Conservation (phyloP, 2,329 filamentous ascomycete species). For the Xylariomycetidae sp. region DNA sequence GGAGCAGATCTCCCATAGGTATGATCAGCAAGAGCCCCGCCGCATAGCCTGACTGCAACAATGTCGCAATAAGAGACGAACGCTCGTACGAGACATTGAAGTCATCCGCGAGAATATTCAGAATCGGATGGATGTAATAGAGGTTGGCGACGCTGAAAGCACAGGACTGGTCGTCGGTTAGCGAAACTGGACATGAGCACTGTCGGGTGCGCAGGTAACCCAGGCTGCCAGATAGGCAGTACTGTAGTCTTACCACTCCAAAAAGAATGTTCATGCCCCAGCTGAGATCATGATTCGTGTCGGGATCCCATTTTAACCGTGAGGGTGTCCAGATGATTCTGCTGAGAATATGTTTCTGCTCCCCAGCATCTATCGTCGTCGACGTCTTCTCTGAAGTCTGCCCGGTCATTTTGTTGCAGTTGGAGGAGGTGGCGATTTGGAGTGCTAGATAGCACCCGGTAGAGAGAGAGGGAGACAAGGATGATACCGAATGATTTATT, state of each 20-base stretch:
- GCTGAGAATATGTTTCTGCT: no score
- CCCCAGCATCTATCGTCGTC: no score
- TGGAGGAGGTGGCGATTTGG: no score
- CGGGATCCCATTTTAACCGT: constrained; percentile 21
- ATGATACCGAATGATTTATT: no score
- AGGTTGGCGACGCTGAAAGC: constrained; percentile 74
- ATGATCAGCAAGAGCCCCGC: constrained; percentile 69
- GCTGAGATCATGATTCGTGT: constrained; percentile 20
- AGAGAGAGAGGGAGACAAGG: no score
- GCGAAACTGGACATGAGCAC: not conserved
- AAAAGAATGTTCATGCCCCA: constrained; percentile 23
- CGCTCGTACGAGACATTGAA: constrained; percentile 68
- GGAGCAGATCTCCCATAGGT: constrained; percentile 67
- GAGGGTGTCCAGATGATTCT: constrained; percentile 20
- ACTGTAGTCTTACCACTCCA: constrained; percentile 27
- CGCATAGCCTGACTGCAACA: constrained; percentile 78
- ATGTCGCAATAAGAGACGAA: constrained; percentile 63
- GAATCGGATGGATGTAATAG: constrained; percentile 76
- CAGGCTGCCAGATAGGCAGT: not conserved
- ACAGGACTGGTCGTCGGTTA: constrained; percentile 33
- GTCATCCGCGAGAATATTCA: constrained; percentile 68
- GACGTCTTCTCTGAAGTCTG: no score
- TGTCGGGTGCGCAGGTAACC: not conserved
- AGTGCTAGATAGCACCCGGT: no score
- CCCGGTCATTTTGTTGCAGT: no score